Evolutionary conservation across 2,329 filamentous ascomycete genomes (phyloP).

Genomic region (Paecilomyces sp.): DNA sequence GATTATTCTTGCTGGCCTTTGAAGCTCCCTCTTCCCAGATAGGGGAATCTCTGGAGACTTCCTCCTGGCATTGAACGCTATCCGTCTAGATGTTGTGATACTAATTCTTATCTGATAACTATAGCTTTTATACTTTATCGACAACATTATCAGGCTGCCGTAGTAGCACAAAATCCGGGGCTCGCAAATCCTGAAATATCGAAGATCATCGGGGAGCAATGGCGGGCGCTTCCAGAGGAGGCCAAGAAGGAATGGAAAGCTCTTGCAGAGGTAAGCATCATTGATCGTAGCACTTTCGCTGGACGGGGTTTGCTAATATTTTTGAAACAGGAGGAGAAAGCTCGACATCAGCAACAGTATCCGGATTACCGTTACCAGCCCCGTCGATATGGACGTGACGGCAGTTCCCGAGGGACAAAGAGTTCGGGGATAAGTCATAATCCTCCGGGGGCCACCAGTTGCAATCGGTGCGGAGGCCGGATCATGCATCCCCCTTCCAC

Average conservation of each 20-base stretch:
- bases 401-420: slow-evolving; percentile 27
- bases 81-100: slow-evolving; percentile 1
- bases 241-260: slow-evolving; percentile 81
- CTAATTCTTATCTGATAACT: slow-evolving; percentile 20
- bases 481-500: slow-evolving; percentile 40
- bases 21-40: neutral
- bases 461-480: slow-evolving; percentile 39
- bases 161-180: slow-evolving; percentile 76
- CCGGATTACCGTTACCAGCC: slow-evolving; percentile 94
- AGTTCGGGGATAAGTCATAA: slow-evolving; percentile 29
- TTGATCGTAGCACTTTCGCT: slow-evolving; percentile 2
- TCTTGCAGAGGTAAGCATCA: slow-evolving; percentile 62
- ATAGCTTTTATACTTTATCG: slow-evolving; percentile 96
- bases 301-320: slow-evolving; percentile 8
- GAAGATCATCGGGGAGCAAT: slow-evolving; percentile 92
- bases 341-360: slow-evolving; percentile 79
- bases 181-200: slow-evolving; percentile 93
- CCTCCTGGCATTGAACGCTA: neutral
- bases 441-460: slow-evolving; percentile 29
- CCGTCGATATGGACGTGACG: slow-evolving; percentile 56
- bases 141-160: slow-evolving; percentile 78
- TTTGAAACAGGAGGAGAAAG: slow-evolving; percentile 66
- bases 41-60: neutral
- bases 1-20: neutral
- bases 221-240: slow-evolving; percentile 68